A percentile compares a stretch with the other conserved stretches of the same genome.
Conservation (phyloP, 371 early-diverging fungal genomes). For the Mortierella sp. region DNA sequence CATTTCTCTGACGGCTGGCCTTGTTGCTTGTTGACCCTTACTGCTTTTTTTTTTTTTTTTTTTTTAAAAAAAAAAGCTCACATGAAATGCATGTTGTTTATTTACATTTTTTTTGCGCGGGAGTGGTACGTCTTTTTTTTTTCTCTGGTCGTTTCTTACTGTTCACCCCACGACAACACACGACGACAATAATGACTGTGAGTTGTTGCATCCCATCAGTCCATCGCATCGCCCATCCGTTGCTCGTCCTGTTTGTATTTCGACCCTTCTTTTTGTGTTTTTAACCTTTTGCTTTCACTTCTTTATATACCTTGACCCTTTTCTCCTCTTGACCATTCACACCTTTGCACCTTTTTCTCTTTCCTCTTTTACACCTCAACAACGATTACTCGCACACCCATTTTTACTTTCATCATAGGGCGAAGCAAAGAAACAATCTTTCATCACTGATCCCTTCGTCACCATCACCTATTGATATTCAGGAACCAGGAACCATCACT, state of each 20-base stretch:
- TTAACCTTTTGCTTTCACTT: neutral
- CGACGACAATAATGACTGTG: too few species aligned
- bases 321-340: neutral
- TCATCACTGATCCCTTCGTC: neutral
- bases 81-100: neutral
- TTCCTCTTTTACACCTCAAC: neutral
- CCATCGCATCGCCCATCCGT: constrained; percentile 7
- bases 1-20: neutral
- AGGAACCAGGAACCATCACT: constrained; percentile 4
- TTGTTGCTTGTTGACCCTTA: too few species aligned
- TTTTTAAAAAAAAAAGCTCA: neutral
- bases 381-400: neutral
- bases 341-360: neutral
- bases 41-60: too few species aligned
- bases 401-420: too few species aligned
- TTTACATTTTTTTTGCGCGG: constrained; percentile 7
- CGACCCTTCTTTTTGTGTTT: neutral
- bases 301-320: neutral
- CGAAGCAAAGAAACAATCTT: neutral
- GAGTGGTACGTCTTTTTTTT: constrained; percentile 1
- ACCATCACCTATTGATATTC: neutral
- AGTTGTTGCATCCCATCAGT: neutral
- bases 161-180: neutral
- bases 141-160: neutral
- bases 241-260: neutral